A percentile compares a stretch with the other conserved stretches of the same genome.
These are phyloP conservation scores for Sugiyamaella chiloensis DNA, from an alignment of 805 yeast genomes.

Conservation along the genomic window DNA sequence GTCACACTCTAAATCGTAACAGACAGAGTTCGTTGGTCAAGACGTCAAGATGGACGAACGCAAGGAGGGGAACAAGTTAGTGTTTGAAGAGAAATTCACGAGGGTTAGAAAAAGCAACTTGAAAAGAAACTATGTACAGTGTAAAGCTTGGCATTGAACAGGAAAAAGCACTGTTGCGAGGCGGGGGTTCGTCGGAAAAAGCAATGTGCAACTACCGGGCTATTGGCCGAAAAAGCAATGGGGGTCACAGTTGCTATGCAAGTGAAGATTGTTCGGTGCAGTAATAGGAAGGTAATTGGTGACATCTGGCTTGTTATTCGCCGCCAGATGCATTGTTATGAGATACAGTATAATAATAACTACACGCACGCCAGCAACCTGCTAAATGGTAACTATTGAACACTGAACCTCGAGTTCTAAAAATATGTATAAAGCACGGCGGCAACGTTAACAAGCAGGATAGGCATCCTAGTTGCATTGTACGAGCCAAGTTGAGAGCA, in stretches of 20 bases:
- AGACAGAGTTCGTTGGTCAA: too few relatives aligned
- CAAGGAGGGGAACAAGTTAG: background rate
- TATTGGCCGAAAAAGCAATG: conserved; percentile 5
- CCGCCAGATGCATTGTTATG: background rate
- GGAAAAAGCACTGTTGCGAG: conserved; percentile 2
- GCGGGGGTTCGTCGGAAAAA: background rate
- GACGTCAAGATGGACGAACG: background rate
- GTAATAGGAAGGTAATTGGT: too few relatives aligned
- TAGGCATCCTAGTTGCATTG: too few relatives aligned
- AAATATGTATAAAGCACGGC: too few relatives aligned
- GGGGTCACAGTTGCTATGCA: background rate
- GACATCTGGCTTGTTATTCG: too few relatives aligned
- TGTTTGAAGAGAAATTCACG: background rate
- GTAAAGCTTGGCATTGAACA: conserved; percentile 2
- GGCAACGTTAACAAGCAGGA: too few relatives aligned
- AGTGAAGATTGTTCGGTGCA: conserved; percentile 4
- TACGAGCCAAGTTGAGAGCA: too few relatives aligned
- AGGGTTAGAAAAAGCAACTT: conserved; percentile 2
- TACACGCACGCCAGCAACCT: too few relatives aligned
- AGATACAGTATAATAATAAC: too few relatives aligned
- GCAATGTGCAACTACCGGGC: background rate
- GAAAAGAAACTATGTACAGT: conserved; percentile 1
- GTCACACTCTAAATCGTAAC: too few relatives aligned
- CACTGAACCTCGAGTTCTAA: too few relatives aligned
- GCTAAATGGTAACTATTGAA: too few relatives aligned